Conservation (phyloP, 345 rosid species). For the Citrus maxima region DNA sequence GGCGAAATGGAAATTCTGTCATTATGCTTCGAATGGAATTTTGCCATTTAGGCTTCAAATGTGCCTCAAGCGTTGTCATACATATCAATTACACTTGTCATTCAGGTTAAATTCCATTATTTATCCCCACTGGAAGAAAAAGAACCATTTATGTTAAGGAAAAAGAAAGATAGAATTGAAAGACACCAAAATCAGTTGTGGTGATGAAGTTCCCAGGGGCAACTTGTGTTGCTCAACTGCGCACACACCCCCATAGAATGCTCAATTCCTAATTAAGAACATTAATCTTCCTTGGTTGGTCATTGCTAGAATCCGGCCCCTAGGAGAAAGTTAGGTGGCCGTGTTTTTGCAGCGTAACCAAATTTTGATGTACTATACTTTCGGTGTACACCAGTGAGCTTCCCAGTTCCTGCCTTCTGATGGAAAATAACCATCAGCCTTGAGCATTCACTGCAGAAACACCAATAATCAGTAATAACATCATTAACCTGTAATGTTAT, state of each 20-base stretch:
- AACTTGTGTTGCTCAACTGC: constrained; percentile 50
- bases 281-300: neutral
- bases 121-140: neutral
- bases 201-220: constrained; percentile 22
- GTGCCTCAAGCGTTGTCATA: neutral
- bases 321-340: constrained; percentile 61
- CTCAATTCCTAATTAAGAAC: neutral
- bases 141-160: neutral
- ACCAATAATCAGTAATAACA: neutral
- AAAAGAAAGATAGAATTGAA: no score
- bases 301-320: constrained; percentile 19
- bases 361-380: constrained; percentile 78
- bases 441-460: constrained; percentile 65
- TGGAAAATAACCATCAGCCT: constrained; percentile 73
- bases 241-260: constrained; percentile 10
- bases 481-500: neutral
- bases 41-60: neutral
- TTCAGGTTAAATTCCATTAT: neutral
- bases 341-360: constrained; percentile 65
- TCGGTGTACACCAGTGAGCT: constrained; percentile 75
- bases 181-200: neutral
- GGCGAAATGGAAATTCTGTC: no score
- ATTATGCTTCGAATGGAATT: no score
- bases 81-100: neutral
- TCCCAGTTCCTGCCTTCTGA: constrained; percentile 74